Evolutionary conservation across 1,139 yeast species (phyloP).

Genomic region (Lodderomyces jiufengensis): DNA sequence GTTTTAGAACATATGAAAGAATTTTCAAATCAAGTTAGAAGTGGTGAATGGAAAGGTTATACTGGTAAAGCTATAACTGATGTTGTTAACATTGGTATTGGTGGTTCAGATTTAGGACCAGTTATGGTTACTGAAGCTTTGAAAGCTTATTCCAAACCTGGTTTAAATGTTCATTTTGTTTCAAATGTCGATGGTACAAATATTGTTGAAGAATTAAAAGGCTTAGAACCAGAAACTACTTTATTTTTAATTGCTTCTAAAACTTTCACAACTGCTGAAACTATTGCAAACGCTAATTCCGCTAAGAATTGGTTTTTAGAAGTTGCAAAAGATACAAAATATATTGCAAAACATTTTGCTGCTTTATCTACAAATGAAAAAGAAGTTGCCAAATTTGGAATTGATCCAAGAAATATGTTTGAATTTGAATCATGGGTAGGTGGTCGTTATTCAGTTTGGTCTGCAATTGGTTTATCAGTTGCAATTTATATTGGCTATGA

Average conservation of each 20-base stretch:
- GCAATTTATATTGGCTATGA: constrained; percentile 94
- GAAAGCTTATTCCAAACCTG: constrained; percentile 79
- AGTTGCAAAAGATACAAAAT: constrained; percentile 60
- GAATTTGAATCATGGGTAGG: constrained; percentile 99
- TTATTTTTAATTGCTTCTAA: constrained; percentile 93
- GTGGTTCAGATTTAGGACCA: constrained; percentile 98
- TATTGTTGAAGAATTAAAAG: constrained; percentile 83
- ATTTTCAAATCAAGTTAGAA: constrained; percentile 82
- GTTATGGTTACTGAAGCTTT: constrained; percentile 99
- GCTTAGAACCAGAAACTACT: constrained; percentile 83
- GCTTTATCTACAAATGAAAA: constrained; percentile 91
- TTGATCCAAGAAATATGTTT: constrained; percentile 96
- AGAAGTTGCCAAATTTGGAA: constrained; percentile 92
- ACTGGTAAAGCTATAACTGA: constrained; percentile 92
- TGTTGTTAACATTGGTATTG: constrained; percentile 96
- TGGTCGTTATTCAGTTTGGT: constrained; percentile 99
- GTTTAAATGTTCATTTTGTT: constrained; percentile 82
- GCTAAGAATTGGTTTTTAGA: constrained; percentile 93
- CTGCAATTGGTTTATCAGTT: constrained; percentile 94
- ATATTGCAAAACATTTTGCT: constrained; percentile 95
- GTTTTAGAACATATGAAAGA: constrained; percentile 96
- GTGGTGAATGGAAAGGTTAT: constrained; percentile 95
- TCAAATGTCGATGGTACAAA: constrained; percentile 99
- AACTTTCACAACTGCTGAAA: constrained; percentile 98
- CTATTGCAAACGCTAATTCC: constrained; percentile 89